These are phyloP conservation scores for Malus asiatica DNA, from an alignment of 306 rosid species.

Conservation along the genomic window DNA sequence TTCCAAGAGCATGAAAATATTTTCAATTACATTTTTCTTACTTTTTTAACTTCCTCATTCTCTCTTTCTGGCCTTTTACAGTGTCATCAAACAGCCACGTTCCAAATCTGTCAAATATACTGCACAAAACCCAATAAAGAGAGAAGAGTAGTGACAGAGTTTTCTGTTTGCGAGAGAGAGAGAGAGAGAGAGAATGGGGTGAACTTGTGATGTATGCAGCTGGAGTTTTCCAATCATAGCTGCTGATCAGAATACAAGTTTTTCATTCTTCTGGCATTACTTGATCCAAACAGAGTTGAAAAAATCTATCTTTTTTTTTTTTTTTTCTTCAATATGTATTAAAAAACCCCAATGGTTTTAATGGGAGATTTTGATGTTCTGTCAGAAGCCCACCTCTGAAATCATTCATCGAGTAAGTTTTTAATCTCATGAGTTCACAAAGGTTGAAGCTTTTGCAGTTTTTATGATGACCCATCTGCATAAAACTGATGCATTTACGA, in stretches of 20 bases:
- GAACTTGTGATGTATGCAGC: conserved; percentile 25
- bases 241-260: conserved; percentile 26
- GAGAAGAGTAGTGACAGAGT: conserved; percentile 8
- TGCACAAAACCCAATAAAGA: conserved; percentile 25
- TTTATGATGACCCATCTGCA: conserved; percentile 14
- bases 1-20: background rate
- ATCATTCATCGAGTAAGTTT: conserved; percentile 29
- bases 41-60: conserved; percentile 14
- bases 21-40: background rate
- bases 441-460: conserved; percentile 15
- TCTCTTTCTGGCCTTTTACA: conserved; percentile 30
- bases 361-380: conserved; percentile 17
- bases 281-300: conserved; percentile 25
- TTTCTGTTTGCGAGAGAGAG: background rate
- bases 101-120: conserved; percentile 25
- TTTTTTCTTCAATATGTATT: background rate
- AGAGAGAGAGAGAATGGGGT: background rate
- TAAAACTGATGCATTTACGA: conserved; percentile 18
- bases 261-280: conserved; percentile 19
- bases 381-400: conserved; percentile 10
- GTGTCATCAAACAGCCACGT: conserved; percentile 42
- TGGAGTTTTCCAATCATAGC: conserved; percentile 27
- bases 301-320: conserved; percentile 9
- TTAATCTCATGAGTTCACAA: conserved; percentile 17
- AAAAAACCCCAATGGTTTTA: background rate